Evolutionary conservation across 768 basidiomycete genomes (phyloP).

Genomic region (Psilocybe cubensis): DNA sequence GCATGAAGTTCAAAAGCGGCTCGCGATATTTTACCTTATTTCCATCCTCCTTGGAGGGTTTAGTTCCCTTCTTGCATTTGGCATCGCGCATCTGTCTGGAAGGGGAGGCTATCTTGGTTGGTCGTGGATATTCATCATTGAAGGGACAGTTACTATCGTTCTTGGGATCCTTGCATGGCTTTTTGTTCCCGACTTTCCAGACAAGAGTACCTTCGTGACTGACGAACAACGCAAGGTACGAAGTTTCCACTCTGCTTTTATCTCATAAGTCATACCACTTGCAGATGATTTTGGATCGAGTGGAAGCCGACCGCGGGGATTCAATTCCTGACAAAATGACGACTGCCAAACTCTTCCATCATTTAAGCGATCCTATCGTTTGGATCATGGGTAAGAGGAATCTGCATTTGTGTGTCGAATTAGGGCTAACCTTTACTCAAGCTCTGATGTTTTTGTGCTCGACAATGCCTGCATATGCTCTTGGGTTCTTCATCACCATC

Average conservation of each 20-base stretch:
- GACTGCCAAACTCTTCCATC: conserved; percentile 28
- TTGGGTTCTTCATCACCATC: conserved; percentile 22
- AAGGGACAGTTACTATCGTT: conserved; percentile 34
- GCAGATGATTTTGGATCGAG: conserved; percentile 34
- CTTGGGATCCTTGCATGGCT: conserved; percentile 32
- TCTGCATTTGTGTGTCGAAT: neutral
- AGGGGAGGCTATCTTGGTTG: conserved; percentile 32
- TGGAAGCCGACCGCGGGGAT: conserved; percentile 42
- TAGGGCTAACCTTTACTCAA: neutral
- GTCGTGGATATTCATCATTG: conserved; percentile 40
- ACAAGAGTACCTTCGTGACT: conserved; percentile 36
- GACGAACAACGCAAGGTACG: conserved; percentile 36
- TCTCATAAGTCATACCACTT: neutral
- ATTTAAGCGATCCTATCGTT: conserved; percentile 39
- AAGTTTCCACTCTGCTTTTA: neutral
- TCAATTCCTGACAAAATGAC: conserved; percentile 38
- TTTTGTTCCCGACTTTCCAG: conserved; percentile 38
- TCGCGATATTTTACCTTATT: conserved; percentile 24
- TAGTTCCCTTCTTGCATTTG: conserved; percentile 29
- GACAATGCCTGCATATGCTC: conserved; percentile 21
- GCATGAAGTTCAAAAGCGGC: conserved; percentile 45
- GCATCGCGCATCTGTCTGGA: conserved; percentile 28
- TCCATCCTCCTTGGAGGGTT: conserved; percentile 19
- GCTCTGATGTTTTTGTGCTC: conserved; percentile 41
- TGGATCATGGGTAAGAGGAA: conserved; percentile 35